These are phyloP conservation scores for Stentor roeselii DNA, from an alignment of 73 alveolate species.

Conservation along the genomic window DNA sequence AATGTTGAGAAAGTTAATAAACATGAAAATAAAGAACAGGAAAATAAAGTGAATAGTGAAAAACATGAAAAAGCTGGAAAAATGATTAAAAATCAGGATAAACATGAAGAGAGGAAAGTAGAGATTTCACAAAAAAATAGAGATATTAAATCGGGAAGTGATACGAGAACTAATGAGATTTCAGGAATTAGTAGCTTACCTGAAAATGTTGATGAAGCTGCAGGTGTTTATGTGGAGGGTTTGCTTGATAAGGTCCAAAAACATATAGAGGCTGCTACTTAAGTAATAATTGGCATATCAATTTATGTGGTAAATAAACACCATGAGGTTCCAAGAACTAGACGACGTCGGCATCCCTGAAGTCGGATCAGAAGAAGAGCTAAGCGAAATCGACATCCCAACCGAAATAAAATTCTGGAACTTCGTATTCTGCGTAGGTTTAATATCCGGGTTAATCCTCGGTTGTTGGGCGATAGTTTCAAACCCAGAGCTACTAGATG, in stretches of 20 bases:
- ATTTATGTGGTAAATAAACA: too few relatives aligned
- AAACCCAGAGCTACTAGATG: background rate
- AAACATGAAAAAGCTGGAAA: background rate
- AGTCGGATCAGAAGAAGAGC: slow-evolving; percentile 10
- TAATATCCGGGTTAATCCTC: background rate
- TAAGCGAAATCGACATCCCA: slow-evolving; percentile 18
- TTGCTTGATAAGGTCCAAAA: background rate
- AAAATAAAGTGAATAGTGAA: too few relatives aligned
- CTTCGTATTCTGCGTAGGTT: background rate
- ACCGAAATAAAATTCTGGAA: background rate
- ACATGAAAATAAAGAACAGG: too few relatives aligned
- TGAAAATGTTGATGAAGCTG: background rate
- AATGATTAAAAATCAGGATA: background rate
- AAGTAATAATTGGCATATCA: too few relatives aligned
- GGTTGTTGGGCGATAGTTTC: background rate
- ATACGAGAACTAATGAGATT: background rate
- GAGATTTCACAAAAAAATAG: background rate
- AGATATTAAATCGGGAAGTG: background rate
- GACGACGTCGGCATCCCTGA: slow-evolving; percentile 14
- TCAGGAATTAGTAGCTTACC: background rate
- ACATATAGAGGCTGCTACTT: background rate
- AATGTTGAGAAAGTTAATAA: too few relatives aligned
- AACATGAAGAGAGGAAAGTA: background rate
- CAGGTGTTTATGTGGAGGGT: background rate
- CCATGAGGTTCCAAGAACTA: background rate